Conservation (phyloP, 176 grass and related monocot genomes). For the Hsuehochloa calcarea region DNA sequence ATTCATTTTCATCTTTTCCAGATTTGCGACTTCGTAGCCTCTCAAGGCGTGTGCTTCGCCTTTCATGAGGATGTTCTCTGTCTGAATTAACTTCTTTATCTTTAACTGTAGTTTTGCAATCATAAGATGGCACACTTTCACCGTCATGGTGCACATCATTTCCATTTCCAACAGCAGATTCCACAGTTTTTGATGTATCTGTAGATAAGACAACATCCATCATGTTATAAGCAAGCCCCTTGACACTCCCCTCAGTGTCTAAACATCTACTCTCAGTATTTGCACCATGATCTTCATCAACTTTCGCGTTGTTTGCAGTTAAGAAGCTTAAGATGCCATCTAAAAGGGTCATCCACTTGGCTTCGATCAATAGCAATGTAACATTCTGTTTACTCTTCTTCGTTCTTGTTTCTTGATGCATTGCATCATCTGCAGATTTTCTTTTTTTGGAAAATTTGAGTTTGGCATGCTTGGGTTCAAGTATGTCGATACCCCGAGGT, state of each 20-base stretch:
- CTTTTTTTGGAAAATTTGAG: conserved; percentile 83
- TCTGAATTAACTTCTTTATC: conserved; percentile 68
- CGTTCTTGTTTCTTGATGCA: conserved; percentile 27
- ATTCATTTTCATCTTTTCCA: conserved; percentile 86
- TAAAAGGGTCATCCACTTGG: conserved; percentile 75
- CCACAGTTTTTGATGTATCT: conserved; percentile 42
- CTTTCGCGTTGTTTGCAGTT: conserved; percentile 36
- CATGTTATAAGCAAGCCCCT: conserved; percentile 33
- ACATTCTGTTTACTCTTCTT: conserved; percentile 58
- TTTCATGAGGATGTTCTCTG: conserved; percentile 92
- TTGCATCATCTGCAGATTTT: conserved; percentile 53
- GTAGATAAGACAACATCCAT: conserved; percentile 60
- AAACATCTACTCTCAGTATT: conserved; percentile 13
- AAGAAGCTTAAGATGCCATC: conserved; percentile 60
- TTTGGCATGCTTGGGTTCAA: conserved; percentile 80
- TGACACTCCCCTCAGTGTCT: conserved; percentile 17
- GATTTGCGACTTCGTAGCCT: conserved; percentile 87
- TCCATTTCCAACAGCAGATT: conserved; percentile 51
- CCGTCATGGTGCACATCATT: conserved; percentile 40
- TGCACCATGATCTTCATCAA: conserved; percentile 28
- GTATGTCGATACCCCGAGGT: conserved; percentile 72
- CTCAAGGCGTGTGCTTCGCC: conserved; percentile 92
- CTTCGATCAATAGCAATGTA: conserved; percentile 59
- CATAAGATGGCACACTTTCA: conserved; percentile 40
- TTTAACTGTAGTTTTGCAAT: conserved; percentile 51